Evolutionary conservation across 2,329 filamentous ascomycete species (phyloP).

Genomic region (Sphaerulina vaccinii): DNA sequence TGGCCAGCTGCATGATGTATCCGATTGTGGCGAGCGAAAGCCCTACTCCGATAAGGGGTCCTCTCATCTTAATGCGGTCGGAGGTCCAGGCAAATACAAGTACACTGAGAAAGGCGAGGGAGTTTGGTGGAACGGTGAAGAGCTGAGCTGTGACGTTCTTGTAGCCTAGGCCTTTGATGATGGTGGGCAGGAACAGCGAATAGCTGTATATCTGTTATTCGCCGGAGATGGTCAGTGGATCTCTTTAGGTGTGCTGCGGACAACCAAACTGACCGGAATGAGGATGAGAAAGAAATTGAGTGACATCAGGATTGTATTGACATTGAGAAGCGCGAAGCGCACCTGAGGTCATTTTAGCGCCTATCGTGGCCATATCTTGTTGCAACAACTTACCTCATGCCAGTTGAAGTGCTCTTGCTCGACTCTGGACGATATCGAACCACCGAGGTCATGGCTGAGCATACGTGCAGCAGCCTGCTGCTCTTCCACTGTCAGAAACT

Average conservation of each 20-base stretch:
- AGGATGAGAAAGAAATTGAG: slow-evolving; percentile 39
- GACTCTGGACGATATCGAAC: slow-evolving; percentile 29
- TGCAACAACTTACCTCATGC: slow-evolving; percentile 32
- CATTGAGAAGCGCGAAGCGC: slow-evolving; percentile 34
- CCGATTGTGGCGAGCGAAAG: slow-evolving; percentile 38
- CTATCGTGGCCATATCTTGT: not conserved
- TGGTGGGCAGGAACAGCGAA: slow-evolving; percentile 49
- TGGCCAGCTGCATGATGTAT: slow-evolving; percentile 41
- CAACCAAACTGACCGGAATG: slow-evolving; percentile 38
- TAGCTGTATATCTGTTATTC: too few relatives aligned
- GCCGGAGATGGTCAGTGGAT: too few relatives aligned
- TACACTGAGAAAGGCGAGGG: slow-evolving; percentile 34
- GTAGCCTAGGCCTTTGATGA: slow-evolving; percentile 46
- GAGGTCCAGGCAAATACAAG: slow-evolving; percentile 29
- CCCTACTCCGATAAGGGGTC: slow-evolving; percentile 34
- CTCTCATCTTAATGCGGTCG: slow-evolving; percentile 37
- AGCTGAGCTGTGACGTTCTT: slow-evolving; percentile 42
- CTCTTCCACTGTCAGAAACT: slow-evolving; percentile 37
- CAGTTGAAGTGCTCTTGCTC: slow-evolving; percentile 38
- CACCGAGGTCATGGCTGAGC: slow-evolving; percentile 36
- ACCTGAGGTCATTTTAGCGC: slow-evolving; percentile 31
- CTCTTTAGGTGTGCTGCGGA: too few relatives aligned
- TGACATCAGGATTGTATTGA: slow-evolving; percentile 37
- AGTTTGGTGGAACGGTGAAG: slow-evolving; percentile 42
- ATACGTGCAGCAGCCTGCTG: slow-evolving; percentile 31